Conservation (phyloP, 78 protist species). For the Dictyostelium firmibasis region DNA sequence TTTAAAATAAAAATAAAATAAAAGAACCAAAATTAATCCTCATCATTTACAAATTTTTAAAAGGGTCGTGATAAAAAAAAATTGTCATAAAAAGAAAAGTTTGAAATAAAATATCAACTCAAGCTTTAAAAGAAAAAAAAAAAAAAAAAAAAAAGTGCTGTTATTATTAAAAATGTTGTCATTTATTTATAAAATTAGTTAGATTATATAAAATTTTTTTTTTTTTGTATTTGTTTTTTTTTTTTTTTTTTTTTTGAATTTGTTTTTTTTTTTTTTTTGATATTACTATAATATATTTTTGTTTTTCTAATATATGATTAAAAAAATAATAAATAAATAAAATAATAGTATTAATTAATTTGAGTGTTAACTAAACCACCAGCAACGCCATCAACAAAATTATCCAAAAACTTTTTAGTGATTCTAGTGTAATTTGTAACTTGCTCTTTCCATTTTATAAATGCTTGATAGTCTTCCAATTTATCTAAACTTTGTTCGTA, state of each 20-base stretch:
- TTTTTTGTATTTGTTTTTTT: too few relatives aligned
- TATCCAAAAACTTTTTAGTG: conserved; percentile 74
- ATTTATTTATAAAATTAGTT: neutral
- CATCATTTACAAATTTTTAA: neutral
- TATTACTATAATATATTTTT: neutral
- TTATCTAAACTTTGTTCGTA: conserved; percentile 71
- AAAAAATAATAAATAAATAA: neutral
- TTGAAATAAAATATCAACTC: neutral
- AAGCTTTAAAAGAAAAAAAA: neutral
- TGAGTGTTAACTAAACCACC: conserved; percentile 55
- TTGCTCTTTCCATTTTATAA: conserved; percentile 83
- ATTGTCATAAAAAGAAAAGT: neutral
- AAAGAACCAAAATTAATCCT: neutral
- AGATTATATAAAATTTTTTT: neutral
- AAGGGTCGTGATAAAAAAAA: neutral
- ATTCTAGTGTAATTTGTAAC: conserved; percentile 86
- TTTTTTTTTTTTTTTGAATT: too few relatives aligned
- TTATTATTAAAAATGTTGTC: neutral
- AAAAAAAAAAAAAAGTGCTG: neutral
- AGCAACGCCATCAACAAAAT: conserved; percentile 79
- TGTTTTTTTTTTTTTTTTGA: too few relatives aligned
- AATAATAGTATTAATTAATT: neutral
- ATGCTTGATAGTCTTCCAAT: conserved; percentile 82
- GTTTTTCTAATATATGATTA: too few relatives aligned
- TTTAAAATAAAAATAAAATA: neutral